Base-by-base conservation (phyloP, 176 grass and related monocot genomes). In the Eragrostis nindensis region DNA sequence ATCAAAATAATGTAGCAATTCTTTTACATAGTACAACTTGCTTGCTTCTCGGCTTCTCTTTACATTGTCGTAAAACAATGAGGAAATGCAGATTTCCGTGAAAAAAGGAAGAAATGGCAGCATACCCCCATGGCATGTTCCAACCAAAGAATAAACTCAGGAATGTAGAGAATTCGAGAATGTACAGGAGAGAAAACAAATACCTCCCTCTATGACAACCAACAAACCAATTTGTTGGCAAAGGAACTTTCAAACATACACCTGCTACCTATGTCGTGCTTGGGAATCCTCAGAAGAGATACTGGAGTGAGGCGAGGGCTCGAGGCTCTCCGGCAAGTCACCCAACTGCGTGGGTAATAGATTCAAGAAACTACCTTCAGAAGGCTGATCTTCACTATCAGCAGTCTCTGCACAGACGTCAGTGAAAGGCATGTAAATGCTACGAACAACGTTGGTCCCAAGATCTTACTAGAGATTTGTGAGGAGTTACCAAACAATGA, bases 401-500 rank as follows among this genome's bases (percentile, higher is more conserved):
- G 62, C 55, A 39, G 24, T 45, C 36, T 94, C 92, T 83, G 75
- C 21, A 47, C 62, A 85, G 54, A 77, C 78, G 38, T 79, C 57
- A 43, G 25, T 5, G 2, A 24, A 86, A 46, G 29, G 24, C 71
- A 66, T 61, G 25, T 78, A 69, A 76, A 70, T 75, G 70, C 66
- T 68, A 44, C 25, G 60, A 69, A 43, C n/a, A 77, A 49, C 73
- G 45, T 8, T 69, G 5, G 12, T 1, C 46, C 30, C 40, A 60
- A 61, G 25, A 78, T 73, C 59, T 63, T 17, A 73, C 0, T 26
- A 19, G 2, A 29, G 36, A 47, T n/a, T 25, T 54, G 47, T 21
- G 65, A 52, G 8, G 18, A 48, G 29, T 88, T 94, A 94, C 92
- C 92, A 66, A 94, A 94, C 53, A 94, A 86, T 56, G 92, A 88